These are phyloP conservation scores for Tricholoma terreum DNA, from an alignment of 768 basidiomycete species.

Conservation along the genomic window DNA sequence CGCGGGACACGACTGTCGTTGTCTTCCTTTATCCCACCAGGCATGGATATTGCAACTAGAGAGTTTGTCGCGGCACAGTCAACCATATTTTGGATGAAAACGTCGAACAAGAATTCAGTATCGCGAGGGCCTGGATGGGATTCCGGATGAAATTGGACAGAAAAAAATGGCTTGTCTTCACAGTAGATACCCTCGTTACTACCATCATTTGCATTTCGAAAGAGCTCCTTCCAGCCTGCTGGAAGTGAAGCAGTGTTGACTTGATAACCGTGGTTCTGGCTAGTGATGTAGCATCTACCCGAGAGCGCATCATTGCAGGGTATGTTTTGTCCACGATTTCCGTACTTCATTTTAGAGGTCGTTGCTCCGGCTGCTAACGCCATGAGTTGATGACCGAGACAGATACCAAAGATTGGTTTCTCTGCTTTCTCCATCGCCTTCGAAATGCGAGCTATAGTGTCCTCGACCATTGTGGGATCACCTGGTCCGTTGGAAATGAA, in stretches of 20 bases:
- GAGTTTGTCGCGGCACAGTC: slow-evolving; percentile 63
- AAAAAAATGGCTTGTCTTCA: slow-evolving; percentile 92
- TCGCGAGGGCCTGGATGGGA: slow-evolving; percentile 95
- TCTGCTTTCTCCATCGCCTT: slow-evolving; percentile 69
- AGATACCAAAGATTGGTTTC: slow-evolving; percentile 95
- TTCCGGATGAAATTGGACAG: slow-evolving; percentile 99
- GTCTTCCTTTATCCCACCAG: slow-evolving; percentile 78
- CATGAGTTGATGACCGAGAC: slow-evolving; percentile 95
- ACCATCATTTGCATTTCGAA: slow-evolving; percentile 94
- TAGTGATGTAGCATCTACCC: slow-evolving; percentile 97
- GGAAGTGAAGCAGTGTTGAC: slow-evolving; percentile 82
- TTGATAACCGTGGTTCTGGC: slow-evolving; percentile 98
- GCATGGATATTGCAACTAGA: slow-evolving; percentile 61
- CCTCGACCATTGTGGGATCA: slow-evolving; percentile 81
- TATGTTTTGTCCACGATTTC: slow-evolving; percentile 98
- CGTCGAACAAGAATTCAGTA: slow-evolving; percentile 98
- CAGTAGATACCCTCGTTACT: slow-evolving; percentile 98
- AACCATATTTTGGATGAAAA: slow-evolving; percentile 85
- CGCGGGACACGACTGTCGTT: slow-evolving; percentile 73
- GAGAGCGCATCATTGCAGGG: slow-evolving; percentile 93
- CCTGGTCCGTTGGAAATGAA: slow-evolving; percentile 99
- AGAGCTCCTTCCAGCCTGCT: slow-evolving; percentile 87
- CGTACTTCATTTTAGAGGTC: slow-evolving; percentile 99
- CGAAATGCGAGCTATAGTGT: slow-evolving; percentile 67
- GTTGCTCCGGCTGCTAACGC: slow-evolving; percentile 91